Base-by-base conservation (phyloP, 495 filamentous ascomycete genomes). In the Aspergillus ostianus region DNA sequence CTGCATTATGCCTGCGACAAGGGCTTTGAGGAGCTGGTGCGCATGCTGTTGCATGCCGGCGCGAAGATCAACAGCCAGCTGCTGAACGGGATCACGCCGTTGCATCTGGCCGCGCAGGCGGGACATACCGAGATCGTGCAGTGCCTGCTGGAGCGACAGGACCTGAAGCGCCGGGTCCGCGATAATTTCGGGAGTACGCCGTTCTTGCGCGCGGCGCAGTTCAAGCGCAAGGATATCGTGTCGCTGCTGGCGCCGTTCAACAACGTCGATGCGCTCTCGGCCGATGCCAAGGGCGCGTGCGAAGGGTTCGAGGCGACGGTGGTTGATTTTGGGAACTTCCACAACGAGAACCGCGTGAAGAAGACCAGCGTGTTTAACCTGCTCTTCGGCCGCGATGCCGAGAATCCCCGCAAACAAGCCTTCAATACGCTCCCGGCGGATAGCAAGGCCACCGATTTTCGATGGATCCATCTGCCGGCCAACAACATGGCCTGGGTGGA, bases 381-480 rank as follows among this genome's bases (percentile, higher is more conserved):
- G 30, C 68, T 90, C 0, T 90, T 88, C 64, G 87, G 82, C 8
- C 76, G 79, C 47, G 85, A 88, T 60, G 48, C 72, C 12, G 74
- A 84, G 54, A 83, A 85, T 59, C 68, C 70, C 21, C 65, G 72
- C 7, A 80, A 77, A 47, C 78, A 82, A 53, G 79, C 78, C 29
- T 69, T 86, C 17, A 79, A 75, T 6, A 82, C 85, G 1, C 57
- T 85, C 2, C 80, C 82, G 0, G 79, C 75, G 36, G 79, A 86
- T 55, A 78, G 76, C 51, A 76, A 79, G 44, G 78, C 77, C 7
- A 79, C 81, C n/a, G 74, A 83, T 36, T 90, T 88, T 60, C 74
- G 87, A 23, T 90, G 87, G 87, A 87, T 90, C 57, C 86, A 90
- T 75, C 72, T 90, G 0, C 87, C 87, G 6, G 85, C 86, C 0